A percentile compares a stretch with the other conserved stretches of the same genome.
Conservation (phyloP, 1,284 basidiomycete genomes). For the Lentinus polychrous region DNA sequence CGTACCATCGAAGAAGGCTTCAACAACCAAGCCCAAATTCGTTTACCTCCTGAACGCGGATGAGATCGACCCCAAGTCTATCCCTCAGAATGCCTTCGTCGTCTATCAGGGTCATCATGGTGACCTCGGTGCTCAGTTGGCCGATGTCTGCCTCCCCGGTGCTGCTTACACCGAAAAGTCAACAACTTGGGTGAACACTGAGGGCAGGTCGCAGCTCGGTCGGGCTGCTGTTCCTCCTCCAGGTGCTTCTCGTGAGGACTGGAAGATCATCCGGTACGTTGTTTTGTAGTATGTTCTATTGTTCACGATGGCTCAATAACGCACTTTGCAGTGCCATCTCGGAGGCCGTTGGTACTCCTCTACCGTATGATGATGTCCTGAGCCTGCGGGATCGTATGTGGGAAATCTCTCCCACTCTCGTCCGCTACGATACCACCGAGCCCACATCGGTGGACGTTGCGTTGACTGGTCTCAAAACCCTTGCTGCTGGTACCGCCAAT, state of each 20-base stretch:
- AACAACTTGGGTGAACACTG: slow-evolving; percentile 95
- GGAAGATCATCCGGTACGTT: slow-evolving; percentile 91
- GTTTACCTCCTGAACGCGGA: slow-evolving; percentile 97
- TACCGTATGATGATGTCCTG: slow-evolving; percentile 93
- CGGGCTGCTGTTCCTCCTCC: slow-evolving; percentile 93
- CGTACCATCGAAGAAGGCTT: slow-evolving; percentile 74
- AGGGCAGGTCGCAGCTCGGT: slow-evolving; percentile 89
- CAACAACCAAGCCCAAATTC: slow-evolving; percentile 84
- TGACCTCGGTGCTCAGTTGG: slow-evolving; percentile 93
- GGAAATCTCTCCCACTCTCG: slow-evolving; percentile 90
- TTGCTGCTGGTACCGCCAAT: slow-evolving; percentile 45
- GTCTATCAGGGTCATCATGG: slow-evolving; percentile 99
- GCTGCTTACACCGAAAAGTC: slow-evolving; percentile 97
- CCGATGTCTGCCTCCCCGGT: slow-evolving; percentile 92
- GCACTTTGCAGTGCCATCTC: slow-evolving; percentile 73
- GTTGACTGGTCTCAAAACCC: slow-evolving; percentile 60
- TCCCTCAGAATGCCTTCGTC: slow-evolving; percentile 92
- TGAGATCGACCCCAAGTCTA: slow-evolving; percentile 86
- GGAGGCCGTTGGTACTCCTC: slow-evolving; percentile 73
- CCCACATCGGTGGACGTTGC: slow-evolving; percentile 67
- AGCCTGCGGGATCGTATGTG: slow-evolving; percentile 90
- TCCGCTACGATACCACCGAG: slow-evolving; percentile 87
- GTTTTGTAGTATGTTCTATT: not conserved
- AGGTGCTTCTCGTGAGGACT: slow-evolving; percentile 93
- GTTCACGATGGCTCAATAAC: not conserved